Percentiles rank a stretch among this genome's conserved stretches.
phyloP scores from a whole-genome alignment of 108 stramenopile species.

The Cyclotella kingstonii region DNA sequence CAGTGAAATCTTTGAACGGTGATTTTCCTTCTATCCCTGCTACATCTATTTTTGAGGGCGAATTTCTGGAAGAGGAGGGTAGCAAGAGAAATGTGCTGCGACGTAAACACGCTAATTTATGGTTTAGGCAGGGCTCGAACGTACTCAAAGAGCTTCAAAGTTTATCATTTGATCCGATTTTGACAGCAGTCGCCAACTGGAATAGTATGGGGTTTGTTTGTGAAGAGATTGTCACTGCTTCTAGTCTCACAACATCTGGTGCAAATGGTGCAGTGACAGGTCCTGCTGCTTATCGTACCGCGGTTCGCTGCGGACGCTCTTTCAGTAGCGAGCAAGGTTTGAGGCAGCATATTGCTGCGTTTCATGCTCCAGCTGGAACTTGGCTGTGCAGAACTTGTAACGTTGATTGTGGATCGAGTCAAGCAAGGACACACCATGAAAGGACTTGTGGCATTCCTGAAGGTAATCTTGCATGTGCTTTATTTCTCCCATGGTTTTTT shows the following conservation, averaged over 20 bases:
- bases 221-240: constrained; percentile 79
- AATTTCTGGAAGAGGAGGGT: constrained; percentile 46
- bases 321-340: constrained; percentile 81
- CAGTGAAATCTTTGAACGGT: constrained; percentile 57
- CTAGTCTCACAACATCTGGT: constrained; percentile 67
- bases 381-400: constrained; percentile 86
- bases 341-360: constrained; percentile 70
- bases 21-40: constrained; percentile 27
- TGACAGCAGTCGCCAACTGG: constrained; percentile 56
- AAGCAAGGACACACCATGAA: constrained; percentile 81
- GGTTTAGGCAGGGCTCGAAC: constrained; percentile 66
- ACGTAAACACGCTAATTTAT: constrained; percentile 57
- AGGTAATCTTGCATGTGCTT: background rate
- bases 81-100: constrained; percentile 54
- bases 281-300: constrained; percentile 62
- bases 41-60: constrained; percentile 22
- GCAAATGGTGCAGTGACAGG: constrained; percentile 69
- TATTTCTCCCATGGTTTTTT: background rate
- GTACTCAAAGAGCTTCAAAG: constrained; percentile 70
- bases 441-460: constrained; percentile 55
- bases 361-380: constrained; percentile 83
- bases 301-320: constrained; percentile 69
- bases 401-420: constrained; percentile 77
- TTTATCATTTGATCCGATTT: constrained; percentile 50
- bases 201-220: constrained; percentile 64